Conservation (phyloP, 2,329 filamentous ascomycete species). For the Canariomyces notabilis region DNA sequence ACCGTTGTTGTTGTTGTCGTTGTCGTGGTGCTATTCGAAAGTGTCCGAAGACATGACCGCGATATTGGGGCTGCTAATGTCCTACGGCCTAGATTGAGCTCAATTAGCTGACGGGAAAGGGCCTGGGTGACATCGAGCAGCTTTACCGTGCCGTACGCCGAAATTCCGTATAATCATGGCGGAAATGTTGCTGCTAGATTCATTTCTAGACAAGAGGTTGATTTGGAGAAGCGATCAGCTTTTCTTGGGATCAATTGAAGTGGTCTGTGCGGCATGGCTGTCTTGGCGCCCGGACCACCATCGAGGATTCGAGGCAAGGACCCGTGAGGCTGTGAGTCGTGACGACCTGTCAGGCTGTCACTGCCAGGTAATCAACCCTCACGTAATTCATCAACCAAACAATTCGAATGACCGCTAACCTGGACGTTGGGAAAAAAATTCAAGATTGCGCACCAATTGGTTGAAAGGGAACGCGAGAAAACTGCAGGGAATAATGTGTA, state of each 20-base stretch:
- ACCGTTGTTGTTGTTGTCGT: conserved; percentile 25
- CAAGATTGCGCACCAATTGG: no score
- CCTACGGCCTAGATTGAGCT: conserved; percentile 43
- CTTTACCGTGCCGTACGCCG: conserved; percentile 50
- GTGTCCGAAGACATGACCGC: conserved; percentile 36
- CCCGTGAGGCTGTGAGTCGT: no score
- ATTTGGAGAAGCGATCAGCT: conserved; percentile 18
- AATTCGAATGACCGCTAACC: no score
- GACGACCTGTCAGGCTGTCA: no score
- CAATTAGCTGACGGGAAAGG: neutral
- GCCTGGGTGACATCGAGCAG: no score
- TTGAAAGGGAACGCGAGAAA: neutral
- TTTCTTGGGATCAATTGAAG: conserved; percentile 20
- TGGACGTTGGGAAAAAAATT: no score
- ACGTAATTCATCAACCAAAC: no score
- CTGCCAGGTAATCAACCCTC: no score
- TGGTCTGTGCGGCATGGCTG: conserved; percentile 22
- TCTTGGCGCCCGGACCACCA: neutral
- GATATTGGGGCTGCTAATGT: conserved; percentile 43
- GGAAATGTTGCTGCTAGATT: conserved; percentile 24
- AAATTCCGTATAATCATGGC: conserved; percentile 54
- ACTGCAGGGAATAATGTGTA: conserved; percentile 5
- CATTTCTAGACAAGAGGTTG: conserved; percentile 10
- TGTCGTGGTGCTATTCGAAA: conserved; percentile 32
- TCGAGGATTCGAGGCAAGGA: no score